phyloP scores from a whole-genome alignment of 1,284 basidiomycete species.

The Heimioporus retisporus region DNA sequence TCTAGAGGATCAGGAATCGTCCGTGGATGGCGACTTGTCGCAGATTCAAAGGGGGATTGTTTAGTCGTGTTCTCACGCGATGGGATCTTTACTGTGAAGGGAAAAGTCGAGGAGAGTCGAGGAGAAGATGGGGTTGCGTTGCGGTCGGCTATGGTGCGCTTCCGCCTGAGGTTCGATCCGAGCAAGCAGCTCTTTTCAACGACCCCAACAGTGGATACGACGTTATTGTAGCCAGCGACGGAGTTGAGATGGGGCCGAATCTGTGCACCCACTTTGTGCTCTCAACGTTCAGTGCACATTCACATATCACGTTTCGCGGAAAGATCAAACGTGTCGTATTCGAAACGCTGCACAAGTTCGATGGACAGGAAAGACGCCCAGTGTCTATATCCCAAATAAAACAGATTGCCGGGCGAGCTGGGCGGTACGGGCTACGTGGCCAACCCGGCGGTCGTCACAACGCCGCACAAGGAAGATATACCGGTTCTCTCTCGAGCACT shows the following conservation, averaged over 20 bases:
- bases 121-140: constrained; percentile 64
- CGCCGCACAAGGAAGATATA: constrained; percentile 76
- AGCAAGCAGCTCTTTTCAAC: constrained; percentile 87
- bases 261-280: constrained; percentile 59
- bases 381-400: constrained; percentile 90
- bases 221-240: constrained; percentile 84
- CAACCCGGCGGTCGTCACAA: constrained; percentile 77
- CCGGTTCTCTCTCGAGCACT: constrained; percentile 64
- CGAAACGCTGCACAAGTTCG: constrained; percentile 79
- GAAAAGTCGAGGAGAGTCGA: constrained; percentile 82
- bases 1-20: constrained; percentile 74
- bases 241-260: constrained; percentile 89
- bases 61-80: constrained; percentile 89
- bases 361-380: constrained; percentile 63
- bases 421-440: constrained; percentile 85
- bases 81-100: constrained; percentile 86
- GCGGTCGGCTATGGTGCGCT: constrained; percentile 85
- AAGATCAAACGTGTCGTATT: constrained; percentile 96
- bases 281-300: constrained; percentile 1
- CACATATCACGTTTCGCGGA: constrained; percentile 51
- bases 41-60: constrained; percentile 90
- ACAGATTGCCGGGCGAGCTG: constrained; percentile 97
- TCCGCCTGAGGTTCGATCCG: constrained; percentile 82
- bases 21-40: constrained; percentile 72
- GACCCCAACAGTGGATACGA: constrained; percentile 70